Conservation (phyloP, 805 yeast genomes). For the Saccharomyces paradoxus region DNA sequence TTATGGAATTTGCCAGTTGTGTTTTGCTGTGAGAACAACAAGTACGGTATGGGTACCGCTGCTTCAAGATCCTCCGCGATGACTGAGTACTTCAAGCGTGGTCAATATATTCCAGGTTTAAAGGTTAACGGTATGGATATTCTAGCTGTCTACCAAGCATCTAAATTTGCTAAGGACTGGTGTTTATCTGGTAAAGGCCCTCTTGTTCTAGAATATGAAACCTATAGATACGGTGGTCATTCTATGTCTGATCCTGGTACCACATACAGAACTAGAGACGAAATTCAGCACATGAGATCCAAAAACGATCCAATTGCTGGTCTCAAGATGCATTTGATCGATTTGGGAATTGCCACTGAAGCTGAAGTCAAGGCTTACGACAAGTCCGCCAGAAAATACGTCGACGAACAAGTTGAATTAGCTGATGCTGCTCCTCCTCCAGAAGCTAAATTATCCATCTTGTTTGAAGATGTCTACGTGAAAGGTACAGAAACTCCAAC, state of each 20-base stretch:
- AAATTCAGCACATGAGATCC: slow-evolving; percentile 98
- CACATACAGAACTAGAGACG: slow-evolving; percentile 99
- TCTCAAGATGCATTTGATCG: slow-evolving; percentile 77
- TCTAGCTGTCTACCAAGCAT: slow-evolving; percentile 89
- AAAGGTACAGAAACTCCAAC: slow-evolving; percentile 89
- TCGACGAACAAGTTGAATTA: slow-evolving; percentile 86
- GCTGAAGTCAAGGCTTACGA: slow-evolving; percentile 91
- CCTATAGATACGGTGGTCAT: slow-evolving; percentile 99
- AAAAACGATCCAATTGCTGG: slow-evolving; percentile 97
- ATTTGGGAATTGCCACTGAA: slow-evolving; percentile 80
- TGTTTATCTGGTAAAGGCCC: slow-evolving; percentile 91
- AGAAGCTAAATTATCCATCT: slow-evolving; percentile 86
- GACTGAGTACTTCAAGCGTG: slow-evolving; percentile 96
- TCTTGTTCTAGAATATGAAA: slow-evolving; percentile 89
- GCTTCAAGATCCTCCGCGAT: slow-evolving; percentile 95
- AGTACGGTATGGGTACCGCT: slow-evolving; percentile 99
- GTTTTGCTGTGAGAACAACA: slow-evolving; percentile 97
- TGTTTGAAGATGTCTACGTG: slow-evolving; percentile 94
- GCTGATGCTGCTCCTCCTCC: slow-evolving; percentile 95
- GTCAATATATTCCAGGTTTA: slow-evolving; percentile 98
- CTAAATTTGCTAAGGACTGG: slow-evolving; percentile 97
- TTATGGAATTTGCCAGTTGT: slow-evolving; percentile 93
- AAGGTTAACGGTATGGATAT: slow-evolving; percentile 99
- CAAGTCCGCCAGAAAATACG: slow-evolving; percentile 92
- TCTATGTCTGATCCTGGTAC: slow-evolving; percentile 99